Evolutionary conservation across 2,329 filamentous ascomycete genomes (phyloP).

Genomic region (Monilinia fructicola): DNA sequence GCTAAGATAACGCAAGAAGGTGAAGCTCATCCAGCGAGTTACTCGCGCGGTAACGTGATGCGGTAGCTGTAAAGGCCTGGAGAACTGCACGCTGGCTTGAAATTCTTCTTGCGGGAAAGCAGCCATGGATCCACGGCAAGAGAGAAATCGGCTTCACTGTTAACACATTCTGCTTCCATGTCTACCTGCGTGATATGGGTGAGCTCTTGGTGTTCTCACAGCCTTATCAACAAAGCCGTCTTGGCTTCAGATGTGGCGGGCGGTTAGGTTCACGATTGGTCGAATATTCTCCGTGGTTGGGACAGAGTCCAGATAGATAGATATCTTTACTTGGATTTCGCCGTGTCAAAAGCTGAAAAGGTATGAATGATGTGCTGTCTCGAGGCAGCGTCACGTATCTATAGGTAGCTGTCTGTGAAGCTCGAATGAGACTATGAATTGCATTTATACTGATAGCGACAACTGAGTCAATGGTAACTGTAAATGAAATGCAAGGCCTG

Average conservation of each 20-base stretch:
- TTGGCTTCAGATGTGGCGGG: constrained; percentile 8
- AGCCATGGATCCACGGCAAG: background rate
- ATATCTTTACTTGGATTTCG: background rate
- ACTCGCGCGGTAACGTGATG: too few relatives aligned
- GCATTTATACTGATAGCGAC: background rate
- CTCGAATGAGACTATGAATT: background rate
- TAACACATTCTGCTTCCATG: background rate
- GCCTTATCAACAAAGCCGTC: constrained; percentile 14
- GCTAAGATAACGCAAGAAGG: background rate
- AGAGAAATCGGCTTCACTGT: background rate
- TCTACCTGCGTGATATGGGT: background rate
- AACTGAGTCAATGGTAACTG: background rate
- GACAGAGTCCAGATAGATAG: background rate
- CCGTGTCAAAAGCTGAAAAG: background rate
- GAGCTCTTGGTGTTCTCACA: background rate
- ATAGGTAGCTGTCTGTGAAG: background rate
- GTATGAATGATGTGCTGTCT: background rate
- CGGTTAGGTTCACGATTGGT: background rate
- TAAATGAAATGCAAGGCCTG: too few relatives aligned
- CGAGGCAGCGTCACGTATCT: background rate
- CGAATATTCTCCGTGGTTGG: background rate
- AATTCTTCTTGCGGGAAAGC: background rate
- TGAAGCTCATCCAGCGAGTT: background rate
- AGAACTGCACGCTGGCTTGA: too few relatives aligned
- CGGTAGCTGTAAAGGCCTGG: background rate